Evolutionary conservation across 192 early-diverging fungal species (phyloP).

Genomic region (Lobosporangium transversale): DNA sequence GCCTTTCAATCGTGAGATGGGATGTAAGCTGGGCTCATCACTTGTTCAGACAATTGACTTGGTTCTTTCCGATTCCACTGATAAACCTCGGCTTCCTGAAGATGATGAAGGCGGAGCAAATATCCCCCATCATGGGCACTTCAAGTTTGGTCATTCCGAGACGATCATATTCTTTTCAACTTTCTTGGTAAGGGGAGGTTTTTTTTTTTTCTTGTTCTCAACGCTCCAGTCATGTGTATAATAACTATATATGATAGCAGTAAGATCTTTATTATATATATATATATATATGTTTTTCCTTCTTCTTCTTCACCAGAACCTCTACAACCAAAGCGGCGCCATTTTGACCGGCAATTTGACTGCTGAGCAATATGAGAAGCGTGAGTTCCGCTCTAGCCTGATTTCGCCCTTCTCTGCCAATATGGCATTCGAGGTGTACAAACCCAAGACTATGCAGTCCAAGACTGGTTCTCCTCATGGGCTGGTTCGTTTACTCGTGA

Average conservation of each 20-base stretch:
- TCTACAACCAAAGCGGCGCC: constrained; percentile 12
- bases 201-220: no score
- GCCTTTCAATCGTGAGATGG: constrained; percentile 24
- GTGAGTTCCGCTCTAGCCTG: constrained; percentile 17
- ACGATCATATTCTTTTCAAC: constrained; percentile 29
- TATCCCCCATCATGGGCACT: background rate
- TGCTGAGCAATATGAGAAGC: constrained; percentile 1
- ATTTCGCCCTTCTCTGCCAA: constrained; percentile 29
- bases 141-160: constrained; percentile 43
- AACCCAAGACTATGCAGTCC: constrained; percentile 1
- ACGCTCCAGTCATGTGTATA: no score
- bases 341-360: constrained; percentile 27
- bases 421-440: constrained; percentile 30
- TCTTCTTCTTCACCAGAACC: constrained; percentile 5
- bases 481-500: constrained; percentile 29
- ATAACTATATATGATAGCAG: no score
- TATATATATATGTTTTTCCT: no score
- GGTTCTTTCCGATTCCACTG: background rate
- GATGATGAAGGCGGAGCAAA: constrained; percentile 7
- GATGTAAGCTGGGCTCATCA: constrained; percentile 13
- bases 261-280: no score
- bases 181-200: constrained; percentile 26
- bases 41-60: constrained; percentile 8
- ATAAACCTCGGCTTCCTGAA: background rate
- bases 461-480: background rate